Conservation (phyloP, 2,329 filamentous ascomycete genomes). For the Ceratocystis alfenasii region DNA sequence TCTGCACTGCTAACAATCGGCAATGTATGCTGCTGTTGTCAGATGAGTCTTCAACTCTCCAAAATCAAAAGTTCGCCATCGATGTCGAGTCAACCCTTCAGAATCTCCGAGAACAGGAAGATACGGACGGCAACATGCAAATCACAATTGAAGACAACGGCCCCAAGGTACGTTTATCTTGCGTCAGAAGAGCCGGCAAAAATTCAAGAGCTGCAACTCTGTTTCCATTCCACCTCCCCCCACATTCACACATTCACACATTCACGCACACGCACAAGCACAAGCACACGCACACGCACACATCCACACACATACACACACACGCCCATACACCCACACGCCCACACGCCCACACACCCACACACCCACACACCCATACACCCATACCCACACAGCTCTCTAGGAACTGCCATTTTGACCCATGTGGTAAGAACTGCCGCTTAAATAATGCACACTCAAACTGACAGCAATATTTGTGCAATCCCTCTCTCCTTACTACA, state of each 20-base stretch:
- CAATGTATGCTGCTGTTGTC: background rate
- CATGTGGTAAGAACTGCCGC: constrained; percentile 9
- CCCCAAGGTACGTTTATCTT: constrained; percentile 54
- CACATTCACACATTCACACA: background rate
- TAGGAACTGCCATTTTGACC: constrained; percentile 15
- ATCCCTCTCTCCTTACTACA: constrained; percentile 28
- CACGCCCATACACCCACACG: too few species aligned
- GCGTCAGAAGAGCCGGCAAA: too few species aligned
- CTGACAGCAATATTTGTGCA: constrained; percentile 20
- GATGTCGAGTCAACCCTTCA: constrained; percentile 75
- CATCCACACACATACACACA: too few species aligned
- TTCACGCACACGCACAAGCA: too few species aligned
- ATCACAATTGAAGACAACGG: constrained; percentile 95
- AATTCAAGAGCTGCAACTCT: too few species aligned
- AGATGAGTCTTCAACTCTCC: constrained; percentile 21
- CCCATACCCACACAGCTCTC: background rate
- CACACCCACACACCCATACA: background rate
- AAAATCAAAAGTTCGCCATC: constrained; percentile 52
- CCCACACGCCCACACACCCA: too few species aligned
- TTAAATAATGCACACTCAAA: constrained; percentile 2
- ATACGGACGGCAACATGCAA: constrained; percentile 88
- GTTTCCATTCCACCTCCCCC: background rate
- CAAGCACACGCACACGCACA: too few species aligned
- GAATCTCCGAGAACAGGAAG: constrained; percentile 69
- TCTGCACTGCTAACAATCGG: too few species aligned